phyloP scores from a whole-genome alignment of 768 basidiomycete genomes.

The Porphyrellus cyaneotinctus region DNA sequence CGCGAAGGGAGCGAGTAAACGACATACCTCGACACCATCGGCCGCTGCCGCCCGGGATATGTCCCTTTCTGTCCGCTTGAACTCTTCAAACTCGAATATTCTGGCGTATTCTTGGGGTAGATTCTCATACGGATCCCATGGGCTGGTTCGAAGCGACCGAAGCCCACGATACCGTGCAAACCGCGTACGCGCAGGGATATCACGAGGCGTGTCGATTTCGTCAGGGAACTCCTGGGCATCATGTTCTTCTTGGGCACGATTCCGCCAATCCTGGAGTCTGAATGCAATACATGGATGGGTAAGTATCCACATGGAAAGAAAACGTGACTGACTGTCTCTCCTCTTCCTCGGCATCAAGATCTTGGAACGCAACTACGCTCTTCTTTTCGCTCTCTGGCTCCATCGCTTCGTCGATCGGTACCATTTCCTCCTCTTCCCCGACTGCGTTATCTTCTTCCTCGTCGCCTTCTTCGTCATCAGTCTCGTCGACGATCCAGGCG shows the following conservation, averaged over 20 bases:
- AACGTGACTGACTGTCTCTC: constrained; percentile 64
- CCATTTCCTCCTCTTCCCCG: constrained; percentile 59
- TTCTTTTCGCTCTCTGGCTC: constrained; percentile 52
- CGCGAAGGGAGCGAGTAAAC: neutral
- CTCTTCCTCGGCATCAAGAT: constrained; percentile 82
- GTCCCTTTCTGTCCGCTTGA: constrained; percentile 74
- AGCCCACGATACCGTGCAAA: constrained; percentile 93
- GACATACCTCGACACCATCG: constrained; percentile 67
- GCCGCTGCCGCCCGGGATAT: constrained; percentile 64
- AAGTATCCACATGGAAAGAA: neutral
- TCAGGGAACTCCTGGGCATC: constrained; percentile 91
- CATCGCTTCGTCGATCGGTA: constrained; percentile 52
- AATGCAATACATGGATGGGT: constrained; percentile 1
- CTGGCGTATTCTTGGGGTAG: constrained; percentile 89
- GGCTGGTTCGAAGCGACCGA: constrained; percentile 88
- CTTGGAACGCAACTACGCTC: constrained; percentile 60
- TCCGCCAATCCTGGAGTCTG: constrained; percentile 68
- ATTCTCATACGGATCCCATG: constrained; percentile 98
- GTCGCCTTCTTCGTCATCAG: constrained; percentile 56
- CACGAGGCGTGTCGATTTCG: constrained; percentile 91
- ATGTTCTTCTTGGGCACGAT: constrained; percentile 68
- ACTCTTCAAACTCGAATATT: constrained; percentile 97
- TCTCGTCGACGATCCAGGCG: constrained; percentile 90
- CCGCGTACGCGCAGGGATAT: constrained; percentile 70
- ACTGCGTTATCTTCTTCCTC: constrained; percentile 35